Evolutionary conservation across 1,284 basidiomycete genomes (phyloP), one percentile per base, ranked within the genome.

Genomic region (Sporisorium reilianum): DNA sequence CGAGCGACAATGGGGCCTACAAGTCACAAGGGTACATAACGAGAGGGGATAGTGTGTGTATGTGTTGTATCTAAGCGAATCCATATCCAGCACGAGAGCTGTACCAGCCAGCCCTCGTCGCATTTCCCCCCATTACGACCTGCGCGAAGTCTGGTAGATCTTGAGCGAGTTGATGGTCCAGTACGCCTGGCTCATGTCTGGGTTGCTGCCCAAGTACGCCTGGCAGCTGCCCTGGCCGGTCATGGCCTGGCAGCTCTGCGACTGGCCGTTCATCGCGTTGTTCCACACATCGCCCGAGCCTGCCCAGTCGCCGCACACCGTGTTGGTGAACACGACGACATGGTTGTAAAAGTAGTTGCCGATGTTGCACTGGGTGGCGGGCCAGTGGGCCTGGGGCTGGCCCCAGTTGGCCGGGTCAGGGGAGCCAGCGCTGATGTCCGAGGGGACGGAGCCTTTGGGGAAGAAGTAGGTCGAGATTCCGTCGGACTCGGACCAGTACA

Each of bases 381-480:
- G 87, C 82, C 90, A 90, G n/a, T 67, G 71, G 1, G 89, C 89
- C 54, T 87, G 86, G 2, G 89, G 89, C 16, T 52, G 42, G 25
- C 88, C 87, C 87, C 88, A 89, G n/a, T 54, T 75, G 23, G 66
- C 59, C 7, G 88, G 86, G 53, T 74, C 61, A 32, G 88, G 65
- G 8, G 70, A 75, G 10, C 83, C 85, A 7, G 56, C 57, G 32
- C 67, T 58, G 45, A 89, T 83, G 58, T 86, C 87, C 5, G 52
- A 22, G 6, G 89, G 89, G 4, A 88, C 85, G 10, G 49, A 59
- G 77, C 85, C 68, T 51, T 89, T 86, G 23, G 86, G 51, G 87
- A 88, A 89, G 80, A 89, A 90, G 88, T 89, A 90, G 38, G 89
- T 83, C 45, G 83, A 84, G 58, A 90, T 85, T 20, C 89, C 89